A percentile compares a stretch with the other conserved stretches of the same genome.
These are phyloP conservation scores for Alternaria gaisen DNA, from an alignment of 2,329 filamentous ascomycete genomes.

Conservation along the genomic window DNA sequence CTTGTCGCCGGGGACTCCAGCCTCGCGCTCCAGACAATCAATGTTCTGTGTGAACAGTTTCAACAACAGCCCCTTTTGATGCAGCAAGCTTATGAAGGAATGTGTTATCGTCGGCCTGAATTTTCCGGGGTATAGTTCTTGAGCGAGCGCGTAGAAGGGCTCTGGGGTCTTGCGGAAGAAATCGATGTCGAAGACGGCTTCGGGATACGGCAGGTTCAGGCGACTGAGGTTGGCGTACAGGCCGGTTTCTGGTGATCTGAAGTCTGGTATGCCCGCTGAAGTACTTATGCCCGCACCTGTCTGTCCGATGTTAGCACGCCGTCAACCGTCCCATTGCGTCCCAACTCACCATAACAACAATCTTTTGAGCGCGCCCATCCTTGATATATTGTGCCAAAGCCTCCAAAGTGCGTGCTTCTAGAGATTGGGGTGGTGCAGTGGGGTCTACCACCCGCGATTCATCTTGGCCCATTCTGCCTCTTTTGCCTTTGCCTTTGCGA, in stretches of 20 bases:
- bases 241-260: constrained; percentile 90
- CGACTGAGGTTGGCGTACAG: constrained; percentile 91
- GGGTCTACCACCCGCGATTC: constrained; percentile 76
- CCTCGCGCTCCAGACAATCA: constrained; percentile 88
- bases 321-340: neutral
- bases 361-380: constrained; percentile 69
- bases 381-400: constrained; percentile 84
- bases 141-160: constrained; percentile 91
- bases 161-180: constrained; percentile 86
- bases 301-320: constrained; percentile 34
- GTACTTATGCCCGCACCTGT: constrained; percentile 91
- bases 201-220: constrained; percentile 84
- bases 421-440: constrained; percentile 68
- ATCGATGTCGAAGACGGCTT: constrained; percentile 91
- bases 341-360: constrained; percentile 77
- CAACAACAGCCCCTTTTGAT: constrained; percentile 78
- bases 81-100: constrained; percentile 83
- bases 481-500: constrained; percentile 34
- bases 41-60: constrained; percentile 98
- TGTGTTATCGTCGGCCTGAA: constrained; percentile 91
- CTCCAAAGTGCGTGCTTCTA: constrained; percentile 73
- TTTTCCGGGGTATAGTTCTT: constrained; percentile 89
- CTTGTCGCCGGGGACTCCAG: constrained; percentile 80
- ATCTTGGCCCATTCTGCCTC: constrained; percentile 83
- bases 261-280: constrained; percentile 82